Base-by-base conservation (phyloP, 2,329 filamentous ascomycete genomes). In the Cladosporium cucumerinum region DNA sequence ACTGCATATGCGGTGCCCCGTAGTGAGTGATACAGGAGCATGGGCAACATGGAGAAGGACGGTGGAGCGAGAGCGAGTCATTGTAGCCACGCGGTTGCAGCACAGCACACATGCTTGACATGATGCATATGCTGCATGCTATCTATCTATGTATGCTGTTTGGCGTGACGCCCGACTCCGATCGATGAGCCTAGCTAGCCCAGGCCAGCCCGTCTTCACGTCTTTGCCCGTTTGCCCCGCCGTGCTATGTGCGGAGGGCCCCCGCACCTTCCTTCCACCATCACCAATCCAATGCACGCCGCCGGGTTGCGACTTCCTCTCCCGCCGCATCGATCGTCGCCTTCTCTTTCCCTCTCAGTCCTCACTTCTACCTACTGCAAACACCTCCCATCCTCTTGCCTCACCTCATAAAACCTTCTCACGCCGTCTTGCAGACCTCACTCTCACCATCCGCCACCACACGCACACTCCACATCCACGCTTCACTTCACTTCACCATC, bases 321-420 rank as follows among this genome's bases (percentile, higher is more conserved):
- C 57, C 57, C 34, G 25, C 52, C 57, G 26, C 36, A 59, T 16
- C 57, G 57, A 59, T 59, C 57, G 57, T n/a, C 57, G 28, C 21
- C 7, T 4, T 23, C 26, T 48, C 36, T n/a, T 60, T 49, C 57
- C 57, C 26, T 28, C 39, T 43, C 43, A 14, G 46, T 46, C 28
- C 21, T n/a, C 28, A 30, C 46, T 61, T 52, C 58, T 32, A 21
- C 25, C 28, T 6, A 5, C 10, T 54, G 8, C 51, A 54, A 25
- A 30, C 43, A 48, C 16, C 26, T 21, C 51, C 10, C 28, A 30
- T 26, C 10, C 18, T 28, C 25, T 32, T 36, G 25, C 12, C 16
- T 11, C 21, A 7, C 21, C 36, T 26, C 57, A 49, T 32, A 54
- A 54, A 54, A 54, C 26, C 51, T 10, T 36, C 23, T 18, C 11